These are phyloP conservation scores for Erodium trifolium DNA, from an alignment of 441 rosid genomes.

Conservation along the genomic window DNA sequence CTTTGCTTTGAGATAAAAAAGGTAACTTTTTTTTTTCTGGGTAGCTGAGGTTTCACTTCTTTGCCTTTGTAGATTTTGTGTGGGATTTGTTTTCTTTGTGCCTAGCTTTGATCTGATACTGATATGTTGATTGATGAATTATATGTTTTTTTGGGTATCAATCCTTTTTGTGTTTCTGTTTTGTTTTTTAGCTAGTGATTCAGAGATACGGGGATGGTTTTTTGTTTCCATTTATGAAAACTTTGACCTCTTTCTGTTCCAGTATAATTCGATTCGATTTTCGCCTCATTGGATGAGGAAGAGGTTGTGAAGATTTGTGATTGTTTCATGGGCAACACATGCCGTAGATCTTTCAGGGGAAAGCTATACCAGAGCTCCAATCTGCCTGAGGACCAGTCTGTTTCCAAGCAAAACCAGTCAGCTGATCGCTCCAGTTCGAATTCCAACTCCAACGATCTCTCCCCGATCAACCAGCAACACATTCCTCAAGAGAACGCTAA, in stretches of 20 bases:
- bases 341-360: conserved; percentile 67
- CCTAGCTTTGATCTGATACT: conserved; percentile 19
- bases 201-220: too few relatives aligned
- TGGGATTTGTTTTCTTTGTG: background rate
- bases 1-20: conserved; percentile 6
- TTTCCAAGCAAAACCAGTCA: conserved; percentile 34
- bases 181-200: conserved; percentile 7
- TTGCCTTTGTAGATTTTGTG: background rate
- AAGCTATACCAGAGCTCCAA: conserved; percentile 25
- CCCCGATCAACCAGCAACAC: conserved; percentile 19
- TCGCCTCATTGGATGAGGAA: too few relatives aligned
- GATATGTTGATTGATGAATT: conserved; percentile 17
- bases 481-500: conserved; percentile 19
- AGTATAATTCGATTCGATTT: conserved; percentile 27
- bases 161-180: background rate
- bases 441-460: conserved; percentile 28
- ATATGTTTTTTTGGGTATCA: conserved; percentile 7
- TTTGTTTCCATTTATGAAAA: background rate
- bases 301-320: conserved; percentile 21
- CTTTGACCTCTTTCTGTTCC: conserved; percentile 8
- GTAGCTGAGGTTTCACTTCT: too few relatives aligned
- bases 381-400: conserved; percentile 61
- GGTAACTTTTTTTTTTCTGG: too few relatives aligned
- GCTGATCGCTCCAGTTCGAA: conserved; percentile 25
- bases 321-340: conserved; percentile 80